Evolutionary conservation across 805 yeast genomes (phyloP).

Genomic region (Jamesozyma gamospora): DNA sequence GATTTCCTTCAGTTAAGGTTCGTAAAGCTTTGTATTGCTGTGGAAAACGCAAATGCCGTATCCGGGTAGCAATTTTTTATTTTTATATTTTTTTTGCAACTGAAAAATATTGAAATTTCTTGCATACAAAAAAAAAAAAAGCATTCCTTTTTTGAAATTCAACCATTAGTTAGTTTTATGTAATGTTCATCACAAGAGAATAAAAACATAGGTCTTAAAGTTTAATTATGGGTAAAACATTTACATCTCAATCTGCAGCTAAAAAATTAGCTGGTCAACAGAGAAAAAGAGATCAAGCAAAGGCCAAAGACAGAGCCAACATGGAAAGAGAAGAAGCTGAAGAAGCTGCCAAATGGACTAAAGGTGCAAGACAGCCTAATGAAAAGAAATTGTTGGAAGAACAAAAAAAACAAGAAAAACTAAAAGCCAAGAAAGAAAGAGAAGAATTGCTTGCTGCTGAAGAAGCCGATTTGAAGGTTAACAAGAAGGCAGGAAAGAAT

Average conservation of each 20-base stretch:
- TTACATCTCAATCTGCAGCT: slow-evolving; percentile 25
- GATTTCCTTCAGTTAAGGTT: no score
- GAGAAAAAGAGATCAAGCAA: slow-evolving; percentile 27
- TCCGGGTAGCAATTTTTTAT: no score
- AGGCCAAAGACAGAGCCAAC: slow-evolving; percentile 19
- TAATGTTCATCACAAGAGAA: no score
- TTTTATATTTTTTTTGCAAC: no score
- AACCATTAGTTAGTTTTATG: no score
- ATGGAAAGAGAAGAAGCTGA: slow-evolving; percentile 20
- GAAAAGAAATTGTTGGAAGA: slow-evolving; percentile 24
- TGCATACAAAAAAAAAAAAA: no score
- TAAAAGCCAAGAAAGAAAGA: slow-evolving; percentile 24
- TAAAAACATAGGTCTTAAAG: no score
- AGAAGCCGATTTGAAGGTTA: slow-evolving; percentile 21
- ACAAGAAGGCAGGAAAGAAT: slow-evolving; percentile 9
- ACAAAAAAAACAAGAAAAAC: slow-evolving; percentile 24
- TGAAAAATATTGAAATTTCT: no score
- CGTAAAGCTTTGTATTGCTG: no score
- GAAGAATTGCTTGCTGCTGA: slow-evolving; percentile 28
- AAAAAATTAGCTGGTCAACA: slow-evolving; percentile 30
- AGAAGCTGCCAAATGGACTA: slow-evolving; percentile 29
- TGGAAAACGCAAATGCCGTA: no score
- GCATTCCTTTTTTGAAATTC: no score
- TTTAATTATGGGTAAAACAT: slow-evolving; percentile 29
- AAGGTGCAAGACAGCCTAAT: slow-evolving; percentile 21